Evolutionary conservation across 495 filamentous ascomycete species (phyloP), one percentile per base, ranked within the genome.

Genomic region (Podospora pseudocomata): DNA sequence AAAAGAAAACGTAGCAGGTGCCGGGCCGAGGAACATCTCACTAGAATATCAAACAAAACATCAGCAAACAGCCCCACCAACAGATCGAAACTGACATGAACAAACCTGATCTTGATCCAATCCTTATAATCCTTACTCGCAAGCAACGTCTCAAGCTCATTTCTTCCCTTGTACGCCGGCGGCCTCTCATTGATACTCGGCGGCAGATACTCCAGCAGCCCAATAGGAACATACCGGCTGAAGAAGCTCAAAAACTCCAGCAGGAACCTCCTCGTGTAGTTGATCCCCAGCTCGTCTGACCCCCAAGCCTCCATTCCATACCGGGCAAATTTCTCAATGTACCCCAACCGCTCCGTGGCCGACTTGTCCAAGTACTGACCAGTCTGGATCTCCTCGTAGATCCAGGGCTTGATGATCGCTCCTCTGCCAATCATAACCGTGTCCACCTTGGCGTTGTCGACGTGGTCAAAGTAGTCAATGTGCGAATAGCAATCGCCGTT

Each of bases 401-500:
- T 79, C 95, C 95, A 99, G 1, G 96, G 93, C 80, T 98, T 99
- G 78, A 97, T 90, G 67, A 98, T 81, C 5, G 94, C 94, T 58
- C 94, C 94, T 65, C 94, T 89, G 16, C 87, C 94, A 64, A 97
- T 85, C 94, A 98, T 98, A 69, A 96, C 91, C 11, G 85, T 86
- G 80, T 97, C 93, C 19, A 97, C 93, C 26, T 86, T 85, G 28
- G 91, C 86, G 64, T 92, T 85, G 32, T 88, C 83, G 60, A 98
- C 82, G 74, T 95, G 92, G 55, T 88, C 76, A 65, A 88, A 87
- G 76, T 98, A 98, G 75, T 97, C 92, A 23, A 89, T 77, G 76
- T 97, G 93, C 2, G 94, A 97, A 79, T 91, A 97, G 79, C 92
- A 93, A 78, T 99, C 95, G 57, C 95, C 95, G 75, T 99, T 99